These are phyloP conservation scores for Camellia sinensis DNA, from an alignment of 148 eudicot species.

Conservation along the genomic window DNA sequence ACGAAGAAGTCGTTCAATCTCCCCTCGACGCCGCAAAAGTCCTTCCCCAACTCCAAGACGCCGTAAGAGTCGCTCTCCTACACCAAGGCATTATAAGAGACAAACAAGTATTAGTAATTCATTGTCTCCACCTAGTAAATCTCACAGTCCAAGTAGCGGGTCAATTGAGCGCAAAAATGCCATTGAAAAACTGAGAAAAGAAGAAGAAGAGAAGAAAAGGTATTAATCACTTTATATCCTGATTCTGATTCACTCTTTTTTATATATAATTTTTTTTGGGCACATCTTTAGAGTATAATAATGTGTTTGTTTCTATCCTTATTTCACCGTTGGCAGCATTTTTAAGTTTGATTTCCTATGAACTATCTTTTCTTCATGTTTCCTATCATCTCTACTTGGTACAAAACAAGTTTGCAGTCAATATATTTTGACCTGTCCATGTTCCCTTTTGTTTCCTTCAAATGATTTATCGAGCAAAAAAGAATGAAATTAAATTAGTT, in stretches of 20 bases:
- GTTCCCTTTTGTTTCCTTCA: too few relatives aligned
- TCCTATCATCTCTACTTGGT: too few relatives aligned
- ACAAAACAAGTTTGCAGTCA: too few relatives aligned
- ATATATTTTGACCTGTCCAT: too few relatives aligned
- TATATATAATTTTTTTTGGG: constrained; percentile 8
- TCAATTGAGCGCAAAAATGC: constrained; percentile 57
- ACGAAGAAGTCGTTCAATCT: constrained; percentile 74
- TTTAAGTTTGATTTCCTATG: neutral
- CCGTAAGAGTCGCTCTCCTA: constrained; percentile 64
- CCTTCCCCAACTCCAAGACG: constrained; percentile 72
- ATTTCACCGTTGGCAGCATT: neutral
- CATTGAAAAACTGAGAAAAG: constrained; percentile 64
- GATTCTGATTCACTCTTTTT: constrained; percentile 2
- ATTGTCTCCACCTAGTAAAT: constrained; percentile 52
- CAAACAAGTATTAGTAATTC: constrained; percentile 59
- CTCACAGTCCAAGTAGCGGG: constrained; percentile 57
- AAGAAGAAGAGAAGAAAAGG: constrained; percentile 90
- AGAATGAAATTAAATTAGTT: too few relatives aligned
- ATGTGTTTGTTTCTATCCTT: neutral
- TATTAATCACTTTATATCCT: constrained; percentile 19
- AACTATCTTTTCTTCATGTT: too few relatives aligned
- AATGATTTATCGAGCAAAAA: neutral
- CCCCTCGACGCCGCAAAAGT: constrained; percentile 59
- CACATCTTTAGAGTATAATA: neutral
- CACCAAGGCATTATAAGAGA: constrained; percentile 55